phyloP scores from a whole-genome alignment of 345 rosid species.

The Fremontodendron californicum region DNA sequence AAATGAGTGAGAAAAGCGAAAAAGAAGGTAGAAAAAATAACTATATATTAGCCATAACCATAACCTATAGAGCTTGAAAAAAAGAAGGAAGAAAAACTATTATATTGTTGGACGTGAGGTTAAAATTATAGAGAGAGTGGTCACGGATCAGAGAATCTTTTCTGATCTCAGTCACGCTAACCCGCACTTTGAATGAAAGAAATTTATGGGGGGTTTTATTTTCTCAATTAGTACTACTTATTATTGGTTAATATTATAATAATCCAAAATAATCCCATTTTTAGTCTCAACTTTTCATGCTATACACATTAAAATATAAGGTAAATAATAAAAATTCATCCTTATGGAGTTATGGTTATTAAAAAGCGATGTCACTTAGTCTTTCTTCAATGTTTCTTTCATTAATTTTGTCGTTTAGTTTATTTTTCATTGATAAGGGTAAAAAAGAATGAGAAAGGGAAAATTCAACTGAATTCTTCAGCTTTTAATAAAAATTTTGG shows the following conservation, averaged over 20 bases:
- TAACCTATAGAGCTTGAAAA: neutral
- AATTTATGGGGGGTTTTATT: neutral
- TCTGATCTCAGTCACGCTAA: constrained; percentile 2
- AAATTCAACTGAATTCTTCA: too few relatives aligned
- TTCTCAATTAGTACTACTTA: neutral
- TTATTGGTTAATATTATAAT: neutral
- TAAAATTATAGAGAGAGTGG: neutral
- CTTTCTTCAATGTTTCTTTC: too few relatives aligned
- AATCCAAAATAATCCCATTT: neutral
- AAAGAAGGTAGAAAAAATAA: neutral
- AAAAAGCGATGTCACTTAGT: neutral
- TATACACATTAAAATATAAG: neutral
- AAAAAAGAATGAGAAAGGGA: too few relatives aligned
- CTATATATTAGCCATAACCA: constrained; percentile 12
- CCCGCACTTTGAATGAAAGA: constrained; percentile 1
- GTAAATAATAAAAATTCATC: neutral
- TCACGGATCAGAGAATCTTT: constrained; percentile 31
- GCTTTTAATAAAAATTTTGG: too few relatives aligned
- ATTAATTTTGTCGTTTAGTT: too few relatives aligned
- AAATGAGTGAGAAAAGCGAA: neutral
- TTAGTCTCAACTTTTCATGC: neutral
- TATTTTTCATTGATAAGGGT: too few relatives aligned
- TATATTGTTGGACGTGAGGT: too few relatives aligned
- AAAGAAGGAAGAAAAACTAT: neutral
- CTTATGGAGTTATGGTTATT: neutral